Conservation (phyloP, 164 flowering plant species). For the Echeveria elegans region DNA sequence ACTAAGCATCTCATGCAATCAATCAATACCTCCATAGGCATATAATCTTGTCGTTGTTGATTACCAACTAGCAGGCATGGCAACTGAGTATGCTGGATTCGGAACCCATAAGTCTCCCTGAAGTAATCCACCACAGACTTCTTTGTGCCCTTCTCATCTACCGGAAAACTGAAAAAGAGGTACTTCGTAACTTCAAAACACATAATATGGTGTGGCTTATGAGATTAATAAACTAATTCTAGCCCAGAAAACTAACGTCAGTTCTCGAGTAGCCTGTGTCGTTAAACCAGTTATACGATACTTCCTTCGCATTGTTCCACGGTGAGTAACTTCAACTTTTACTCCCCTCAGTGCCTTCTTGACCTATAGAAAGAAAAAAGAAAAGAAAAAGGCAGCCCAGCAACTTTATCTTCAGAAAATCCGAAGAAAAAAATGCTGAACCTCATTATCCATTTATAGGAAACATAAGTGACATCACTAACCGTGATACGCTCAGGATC, state of each 20-base stretch:
- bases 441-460: background rate
- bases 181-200: background rate
- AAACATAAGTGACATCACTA: background rate
- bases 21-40: slow-evolving; percentile 46
- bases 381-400: background rate
- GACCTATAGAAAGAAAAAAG: slow-evolving; percentile 12
- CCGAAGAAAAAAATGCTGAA: background rate
- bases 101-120: slow-evolving; percentile 15
- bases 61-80: slow-evolving; percentile 41
- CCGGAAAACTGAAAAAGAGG: background rate
- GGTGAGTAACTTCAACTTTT: slow-evolving; percentile 22
- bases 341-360: slow-evolving; percentile 34
- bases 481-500: slow-evolving; percentile 75
- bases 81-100: slow-evolving; percentile 11
- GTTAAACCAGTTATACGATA: slow-evolving; percentile 23
- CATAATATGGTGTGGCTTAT: background rate
- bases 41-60: slow-evolving; percentile 22
- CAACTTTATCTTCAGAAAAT: too few relatives aligned
- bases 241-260: slow-evolving; percentile 15
- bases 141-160: background rate
- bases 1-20: background rate
- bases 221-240: too few relatives aligned
- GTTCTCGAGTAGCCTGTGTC: slow-evolving; percentile 11
- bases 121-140: background rate
- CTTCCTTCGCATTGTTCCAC: background rate